phyloP scores from a whole-genome alignment of 768 basidiomycete genomes.

The Lentinula lateritia region DNA sequence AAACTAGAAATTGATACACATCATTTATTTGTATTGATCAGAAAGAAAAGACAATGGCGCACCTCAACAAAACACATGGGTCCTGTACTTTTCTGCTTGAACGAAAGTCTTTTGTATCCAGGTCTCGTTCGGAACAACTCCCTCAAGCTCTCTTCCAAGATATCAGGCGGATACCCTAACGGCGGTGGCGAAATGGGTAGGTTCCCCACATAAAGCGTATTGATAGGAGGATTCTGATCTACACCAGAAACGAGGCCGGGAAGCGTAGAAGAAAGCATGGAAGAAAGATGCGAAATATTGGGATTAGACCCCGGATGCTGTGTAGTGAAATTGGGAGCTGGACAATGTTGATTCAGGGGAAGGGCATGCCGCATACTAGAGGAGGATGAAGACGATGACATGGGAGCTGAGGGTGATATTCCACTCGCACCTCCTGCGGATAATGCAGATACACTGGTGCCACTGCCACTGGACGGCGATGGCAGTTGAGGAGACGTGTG shows the following conservation, averaged over 20 bases:
- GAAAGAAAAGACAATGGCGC: conserved; percentile 9
- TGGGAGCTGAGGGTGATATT: not conserved
- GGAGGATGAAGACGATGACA: not conserved
- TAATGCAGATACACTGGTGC: not conserved
- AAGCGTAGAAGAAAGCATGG: not conserved
- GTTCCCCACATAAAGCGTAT: conserved; percentile 99
- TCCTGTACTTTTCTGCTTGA: conserved; percentile 93
- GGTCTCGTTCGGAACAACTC: conserved; percentile 73
- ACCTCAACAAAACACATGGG: conserved; percentile 99
- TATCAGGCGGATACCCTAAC: conserved; percentile 66
- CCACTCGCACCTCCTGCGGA: conserved; percentile 1
- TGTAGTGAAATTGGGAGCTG: not conserved
- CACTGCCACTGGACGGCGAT: conserved; percentile 37
- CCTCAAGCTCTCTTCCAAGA: conserved; percentile 83
- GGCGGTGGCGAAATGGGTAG: conserved; percentile 78
- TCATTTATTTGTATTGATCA: not conserved
- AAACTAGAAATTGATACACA: conserved; percentile 46
- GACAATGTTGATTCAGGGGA: not conserved
- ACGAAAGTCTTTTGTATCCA: conserved; percentile 90
- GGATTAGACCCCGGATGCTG: not conserved
- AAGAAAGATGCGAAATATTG: not conserved
- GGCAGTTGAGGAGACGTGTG: conserved; percentile 71
- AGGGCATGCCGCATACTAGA: not conserved
- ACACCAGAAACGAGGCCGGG: conserved; percentile 27
- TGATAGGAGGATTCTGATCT: conserved; percentile 97